These are phyloP conservation scores for Trichosporon sp. DNA, from an alignment of 1,284 basidiomycete genomes.

Conservation along the genomic window DNA sequence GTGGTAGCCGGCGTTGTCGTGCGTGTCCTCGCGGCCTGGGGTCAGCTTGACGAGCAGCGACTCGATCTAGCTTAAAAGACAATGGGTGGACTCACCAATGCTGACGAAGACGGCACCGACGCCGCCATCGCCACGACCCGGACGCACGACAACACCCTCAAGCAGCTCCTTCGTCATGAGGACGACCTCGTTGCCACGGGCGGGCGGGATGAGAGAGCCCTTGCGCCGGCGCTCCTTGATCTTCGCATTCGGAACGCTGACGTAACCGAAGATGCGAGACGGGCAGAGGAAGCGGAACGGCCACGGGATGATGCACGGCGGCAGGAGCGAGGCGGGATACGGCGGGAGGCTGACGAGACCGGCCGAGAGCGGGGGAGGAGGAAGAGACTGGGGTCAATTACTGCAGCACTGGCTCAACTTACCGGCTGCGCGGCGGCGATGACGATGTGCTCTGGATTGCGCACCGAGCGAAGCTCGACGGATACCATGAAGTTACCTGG, in stretches of 20 bases:
- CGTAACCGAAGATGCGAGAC: constrained; percentile 47
- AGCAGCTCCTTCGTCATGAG: constrained; percentile 50
- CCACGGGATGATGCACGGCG: constrained; percentile 52
- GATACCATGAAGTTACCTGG: constrained; percentile 57
- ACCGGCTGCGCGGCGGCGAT: constrained; percentile 52
- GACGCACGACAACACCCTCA: constrained; percentile 49
- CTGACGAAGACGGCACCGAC: constrained; percentile 50
- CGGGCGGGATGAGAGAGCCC: constrained; percentile 38
- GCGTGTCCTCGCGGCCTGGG: constrained; percentile 48
- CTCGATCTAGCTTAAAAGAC: too few species aligned
- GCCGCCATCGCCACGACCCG: constrained; percentile 37
- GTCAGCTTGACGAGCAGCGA: not conserved
- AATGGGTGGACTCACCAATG: constrained; percentile 42
- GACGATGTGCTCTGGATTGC: constrained; percentile 37
- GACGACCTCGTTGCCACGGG: constrained; percentile 46
- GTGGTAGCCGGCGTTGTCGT: constrained; percentile 32
- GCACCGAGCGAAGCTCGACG: constrained; percentile 46
- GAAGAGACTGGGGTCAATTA: constrained; percentile 42
- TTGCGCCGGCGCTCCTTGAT: constrained; percentile 39
- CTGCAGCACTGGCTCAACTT: constrained; percentile 22
- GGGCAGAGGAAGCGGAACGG: constrained; percentile 52
- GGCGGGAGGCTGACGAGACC: constrained; percentile 37
- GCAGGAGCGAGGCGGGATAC: constrained; percentile 38
- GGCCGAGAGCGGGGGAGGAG: constrained; percentile 43
- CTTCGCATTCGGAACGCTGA: constrained; percentile 30